phyloP scores from a whole-genome alignment of 352 stramenopile genomes.

The Pythium myriotylum region DNA sequence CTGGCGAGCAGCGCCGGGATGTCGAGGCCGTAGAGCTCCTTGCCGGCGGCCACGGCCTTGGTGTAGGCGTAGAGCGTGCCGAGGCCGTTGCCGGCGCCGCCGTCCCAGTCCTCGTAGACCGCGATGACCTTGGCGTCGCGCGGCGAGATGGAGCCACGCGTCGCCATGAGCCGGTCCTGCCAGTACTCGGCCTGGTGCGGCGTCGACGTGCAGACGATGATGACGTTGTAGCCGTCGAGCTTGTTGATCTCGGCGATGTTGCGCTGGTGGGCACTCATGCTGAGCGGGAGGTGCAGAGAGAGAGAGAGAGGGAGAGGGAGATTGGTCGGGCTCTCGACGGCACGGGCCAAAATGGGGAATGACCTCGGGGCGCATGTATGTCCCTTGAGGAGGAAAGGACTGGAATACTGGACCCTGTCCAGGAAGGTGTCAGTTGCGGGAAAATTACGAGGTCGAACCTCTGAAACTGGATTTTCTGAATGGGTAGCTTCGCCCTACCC shows the following conservation, averaged over 20 bases:
- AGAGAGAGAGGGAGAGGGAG: not conserved
- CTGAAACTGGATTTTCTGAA: not conserved
- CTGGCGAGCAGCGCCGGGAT: conserved; percentile 77
- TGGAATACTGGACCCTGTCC: conserved; percentile 11
- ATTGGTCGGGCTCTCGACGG: conserved; percentile 4
- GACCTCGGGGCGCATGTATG: conserved; percentile 3
- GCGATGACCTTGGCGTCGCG: conserved; percentile 93
- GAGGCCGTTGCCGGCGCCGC: conserved; percentile 96
- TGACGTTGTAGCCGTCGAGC: conserved; percentile 93
- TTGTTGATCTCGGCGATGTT: conserved; percentile 88
- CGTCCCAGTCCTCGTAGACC: conserved; percentile 96
- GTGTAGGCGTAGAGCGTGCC: conserved; percentile 96
- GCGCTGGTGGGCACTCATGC: conserved; percentile 63
- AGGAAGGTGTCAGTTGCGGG: conserved; percentile 11
- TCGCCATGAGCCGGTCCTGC: conserved; percentile 93
- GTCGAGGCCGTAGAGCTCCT: conserved; percentile 87
- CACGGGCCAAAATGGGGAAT: conserved; percentile 30
- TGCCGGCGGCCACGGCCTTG: conserved; percentile 91
- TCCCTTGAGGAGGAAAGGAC: not conserved
- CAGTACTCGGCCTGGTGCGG: conserved; percentile 96
- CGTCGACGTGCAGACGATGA: conserved; percentile 98
- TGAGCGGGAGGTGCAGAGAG: conserved; percentile 13
- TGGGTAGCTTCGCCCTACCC: conserved; percentile 24
- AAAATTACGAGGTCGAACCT: conserved; percentile 7
- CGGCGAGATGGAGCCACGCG: conserved; percentile 79